Base-by-base conservation (phyloP, 2,329 filamentous ascomycete species). In the Stemphylium lycopersici region DNA sequence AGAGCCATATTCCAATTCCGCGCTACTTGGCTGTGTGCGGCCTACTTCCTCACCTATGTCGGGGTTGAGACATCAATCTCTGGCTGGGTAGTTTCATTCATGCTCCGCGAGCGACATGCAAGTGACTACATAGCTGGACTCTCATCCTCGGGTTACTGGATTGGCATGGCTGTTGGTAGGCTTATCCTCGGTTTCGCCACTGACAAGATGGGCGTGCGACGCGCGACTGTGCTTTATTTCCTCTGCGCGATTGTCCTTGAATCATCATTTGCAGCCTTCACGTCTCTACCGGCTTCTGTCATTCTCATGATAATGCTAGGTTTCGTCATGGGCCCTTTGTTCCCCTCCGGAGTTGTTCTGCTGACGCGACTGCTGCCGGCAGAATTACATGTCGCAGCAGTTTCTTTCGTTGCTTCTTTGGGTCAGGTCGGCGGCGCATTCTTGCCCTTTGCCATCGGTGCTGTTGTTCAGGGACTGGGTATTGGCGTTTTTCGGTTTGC, bases 41-140 rank as follows among this genome's bases (percentile, higher is more conserved):
- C 66, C 0, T 81, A 77, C 57, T 78, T 79, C 51, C 74, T 81
- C 8, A 68, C 75, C 4, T 79, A 80, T 53, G 75, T 80, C 4
- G 78, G 78, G 13, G 78, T 76, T 13, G 79, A 81, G 55, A 73
- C 73, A 16, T 75, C 75, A 0, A 77, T 80, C 0, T 79, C 77
- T 2, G 78, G 78, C 29, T 81, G 79, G 79, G 70, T 81, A 8
- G 74, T 80, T 1, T 74, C 77, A 0, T 81, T 78, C 66, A 80
- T 80, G 77, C 65, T 68, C 3, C 73, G 78, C 2, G 67, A 71
- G 12, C 77, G 78, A 4, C 65, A 75, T 36, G 67, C 73, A 0
- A 69, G 75, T 3, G 63, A 71, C 0, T 74, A 76, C 11, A 56
- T 76, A 0, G 73, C 78, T 4, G 75, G 74, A 7, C 62, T 80